Conservation (phyloP, 257 asterid genomes). For the Parsonsia alboflavescens region DNA sequence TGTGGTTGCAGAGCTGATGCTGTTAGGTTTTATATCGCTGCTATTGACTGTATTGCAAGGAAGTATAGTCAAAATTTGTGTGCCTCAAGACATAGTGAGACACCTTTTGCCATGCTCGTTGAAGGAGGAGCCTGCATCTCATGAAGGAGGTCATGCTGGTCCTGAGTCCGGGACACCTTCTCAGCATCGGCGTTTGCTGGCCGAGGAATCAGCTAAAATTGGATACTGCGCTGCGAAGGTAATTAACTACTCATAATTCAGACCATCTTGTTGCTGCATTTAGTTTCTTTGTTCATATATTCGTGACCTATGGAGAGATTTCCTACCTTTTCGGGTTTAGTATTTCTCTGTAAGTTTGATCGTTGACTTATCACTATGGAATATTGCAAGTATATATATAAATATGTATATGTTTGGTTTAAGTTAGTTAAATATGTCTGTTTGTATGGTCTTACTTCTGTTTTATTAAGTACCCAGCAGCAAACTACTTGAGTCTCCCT, state of each 20-base stretch:
- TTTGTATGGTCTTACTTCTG: neutral
- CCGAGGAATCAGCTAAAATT: conserved; percentile 19
- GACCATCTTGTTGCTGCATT: neutral
- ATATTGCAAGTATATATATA: neutral
- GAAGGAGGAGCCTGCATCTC: conserved; percentile 10
- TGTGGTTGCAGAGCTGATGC: conserved; percentile 44
- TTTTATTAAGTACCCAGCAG: neutral
- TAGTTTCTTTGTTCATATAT: neutral
- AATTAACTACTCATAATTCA: neutral
- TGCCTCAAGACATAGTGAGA: conserved; percentile 16
- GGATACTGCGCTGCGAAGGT: conserved; percentile 37
- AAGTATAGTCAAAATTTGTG: conserved; percentile 31
- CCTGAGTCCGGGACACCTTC: conserved; percentile 14
- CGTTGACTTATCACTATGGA: neutral
- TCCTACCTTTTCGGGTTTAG: neutral
- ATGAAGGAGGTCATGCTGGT: conserved; percentile 16
- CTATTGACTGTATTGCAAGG: conserved; percentile 37
- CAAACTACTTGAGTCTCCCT: neutral
- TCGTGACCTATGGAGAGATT: neutral
- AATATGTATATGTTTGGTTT: neutral
- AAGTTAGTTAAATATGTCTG: too few relatives aligned
- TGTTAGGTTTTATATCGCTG: conserved; percentile 47
- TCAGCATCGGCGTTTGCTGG: conserved; percentile 23
- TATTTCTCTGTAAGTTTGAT: neutral
- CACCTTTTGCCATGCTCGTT: conserved; percentile 38